Evolutionary conservation across 108 stramenopile genomes (phyloP), one percentile per base, ranked within the genome.

Genomic region (Stephanodiscus triporus): DNA sequence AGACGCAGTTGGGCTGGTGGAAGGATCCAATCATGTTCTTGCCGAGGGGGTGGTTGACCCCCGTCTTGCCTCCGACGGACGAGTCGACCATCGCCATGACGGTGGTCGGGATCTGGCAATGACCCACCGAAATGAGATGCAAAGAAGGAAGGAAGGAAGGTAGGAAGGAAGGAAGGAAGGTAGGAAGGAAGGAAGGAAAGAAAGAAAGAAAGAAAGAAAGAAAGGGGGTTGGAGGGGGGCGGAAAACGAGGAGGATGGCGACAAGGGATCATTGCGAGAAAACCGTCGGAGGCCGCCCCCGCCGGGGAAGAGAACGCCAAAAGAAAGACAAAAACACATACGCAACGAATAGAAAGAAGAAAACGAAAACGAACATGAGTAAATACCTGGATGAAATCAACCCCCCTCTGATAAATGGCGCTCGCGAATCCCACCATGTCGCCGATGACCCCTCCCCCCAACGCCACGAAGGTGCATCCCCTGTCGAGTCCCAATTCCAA

Each of bases 11-110:
- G 17, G 99, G 99, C 80, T 99, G 99, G 72, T 97, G 94, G 81
- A 99, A 98, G 45, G 98, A 94, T 14, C 99, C 99, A 64, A 99
- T 89, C 95, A 99, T 97, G 81, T 99, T 99, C 86, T 99, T 99
- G n/a, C n/a, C n/a, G 30, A 88, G 80, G 23, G 97, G 89, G 73
- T 96, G 97, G 71, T 99, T 98, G 75, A 99, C 97, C 32, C 93
- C 97, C 0, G 99, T 99, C 85, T 99, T 99, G 50, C 99, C 99
- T 29, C 99, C 99, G 27, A 99, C 97, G 49, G 91, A 90, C 22
- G 88, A 88, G 86, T 99, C 99, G 10, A 98, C 98, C 97, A 98
- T 98, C 40, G 99, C 99, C 97, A 99, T 98, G 74, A 99, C 92
- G 17, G 99, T 98, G 26, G 99, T 99, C 49, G 99, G 99, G 8